phyloP scores from a whole-genome alignment of 371 early-diverging fungal genomes.

The Gilbertella persicaria region DNA sequence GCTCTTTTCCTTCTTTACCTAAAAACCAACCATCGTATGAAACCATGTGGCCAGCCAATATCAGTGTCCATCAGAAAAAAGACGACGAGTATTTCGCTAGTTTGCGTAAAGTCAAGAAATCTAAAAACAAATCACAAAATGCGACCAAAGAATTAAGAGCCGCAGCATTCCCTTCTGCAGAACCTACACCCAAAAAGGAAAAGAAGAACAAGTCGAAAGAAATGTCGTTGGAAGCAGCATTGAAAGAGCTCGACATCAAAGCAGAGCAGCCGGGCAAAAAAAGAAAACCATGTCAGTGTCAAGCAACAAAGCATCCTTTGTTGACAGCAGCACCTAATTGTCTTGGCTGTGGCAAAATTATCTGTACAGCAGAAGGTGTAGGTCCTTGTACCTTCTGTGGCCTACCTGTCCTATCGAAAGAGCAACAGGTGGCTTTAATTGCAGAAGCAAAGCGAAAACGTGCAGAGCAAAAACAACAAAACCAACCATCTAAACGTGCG shows the following conservation, averaged over 20 bases:
- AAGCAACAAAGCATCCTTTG: conserved; percentile 78
- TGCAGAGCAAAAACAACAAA: conserved; percentile 32
- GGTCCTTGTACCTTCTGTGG: conserved; percentile 89
- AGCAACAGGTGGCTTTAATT: conserved; percentile 65
- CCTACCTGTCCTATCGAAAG: conserved; percentile 68
- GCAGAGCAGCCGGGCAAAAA: conserved; percentile 32
- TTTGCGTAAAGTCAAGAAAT: conserved; percentile 17
- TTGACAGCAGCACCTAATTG: conserved; percentile 83
- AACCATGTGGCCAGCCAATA: conserved; percentile 42
- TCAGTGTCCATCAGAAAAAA: conserved; percentile 48
- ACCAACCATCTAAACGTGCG: conserved; percentile 16
- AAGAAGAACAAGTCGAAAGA: conserved; percentile 41
- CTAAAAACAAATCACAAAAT: conserved; percentile 17
- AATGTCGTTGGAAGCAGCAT: conserved; percentile 49
- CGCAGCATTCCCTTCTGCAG: conserved; percentile 16
- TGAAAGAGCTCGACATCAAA: conserved; percentile 48
- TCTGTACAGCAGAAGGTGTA: conserved; percentile 80
- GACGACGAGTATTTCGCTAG: conserved; percentile 50
- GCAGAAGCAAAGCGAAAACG: conserved; percentile 46
- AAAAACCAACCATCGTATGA: conserved; percentile 15
- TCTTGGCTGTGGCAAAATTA: conserved; percentile 85
- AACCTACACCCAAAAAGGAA: conserved; percentile 19
- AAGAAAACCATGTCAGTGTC: conserved; percentile 45
- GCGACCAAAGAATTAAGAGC: conserved; percentile 13
- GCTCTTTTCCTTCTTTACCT: conserved; percentile 32